Conservation (phyloP, 2,329 filamentous ascomycete genomes). For the Hypoxylon sp. region DNA sequence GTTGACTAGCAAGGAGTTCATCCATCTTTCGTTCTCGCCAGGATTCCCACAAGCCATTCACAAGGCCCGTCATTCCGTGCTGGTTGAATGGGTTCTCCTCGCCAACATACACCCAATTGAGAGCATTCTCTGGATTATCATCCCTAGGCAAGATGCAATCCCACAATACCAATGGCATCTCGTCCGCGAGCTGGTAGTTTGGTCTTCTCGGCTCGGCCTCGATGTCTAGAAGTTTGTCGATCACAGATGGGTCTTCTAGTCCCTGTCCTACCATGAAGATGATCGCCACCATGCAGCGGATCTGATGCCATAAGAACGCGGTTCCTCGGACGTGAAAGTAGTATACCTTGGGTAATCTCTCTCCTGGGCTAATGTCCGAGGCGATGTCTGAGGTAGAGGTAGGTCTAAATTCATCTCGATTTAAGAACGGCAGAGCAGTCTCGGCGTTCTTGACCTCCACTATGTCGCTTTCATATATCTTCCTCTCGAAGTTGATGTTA, state of each 20-base stretch:
- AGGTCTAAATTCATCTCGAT: conserved; percentile 61
- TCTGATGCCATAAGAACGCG: conserved; percentile 98
- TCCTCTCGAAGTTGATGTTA: conserved; percentile 84
- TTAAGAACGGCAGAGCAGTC: conserved; percentile 71
- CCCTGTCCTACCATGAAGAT: conserved; percentile 95
- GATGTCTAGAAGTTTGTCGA: conserved; percentile 82
- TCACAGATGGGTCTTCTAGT: conserved; percentile 80
- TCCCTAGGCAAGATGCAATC: conserved; percentile 87
- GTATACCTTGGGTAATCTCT: conserved; percentile 77
- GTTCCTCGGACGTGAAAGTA: conserved; percentile 90
- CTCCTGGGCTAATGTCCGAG: conserved; percentile 35
- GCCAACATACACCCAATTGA: conserved; percentile 85
- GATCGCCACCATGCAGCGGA: conserved; percentile 91
- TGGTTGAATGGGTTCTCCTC: conserved; percentile 73
- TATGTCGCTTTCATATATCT: conserved; percentile 85
- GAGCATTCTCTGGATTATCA: conserved; percentile 62
- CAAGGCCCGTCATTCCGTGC: conserved; percentile 75
- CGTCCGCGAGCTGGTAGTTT: conserved; percentile 90
- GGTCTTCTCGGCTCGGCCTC: conserved; percentile 80
- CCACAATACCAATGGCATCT: conserved; percentile 93
- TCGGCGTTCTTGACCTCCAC: conserved; percentile 73
- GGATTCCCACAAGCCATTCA: conserved; percentile 83
- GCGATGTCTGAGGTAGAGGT: conserved; percentile 42
- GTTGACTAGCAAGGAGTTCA: conserved; percentile 82
- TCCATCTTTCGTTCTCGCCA: conserved; percentile 93